Percentiles rank a stretch among this genome's conserved stretches.
These are phyloP conservation scores for Scopulariopsis brevicaulis DNA, from an alignment of 2,329 filamentous ascomycete species.

Conservation along the genomic window DNA sequence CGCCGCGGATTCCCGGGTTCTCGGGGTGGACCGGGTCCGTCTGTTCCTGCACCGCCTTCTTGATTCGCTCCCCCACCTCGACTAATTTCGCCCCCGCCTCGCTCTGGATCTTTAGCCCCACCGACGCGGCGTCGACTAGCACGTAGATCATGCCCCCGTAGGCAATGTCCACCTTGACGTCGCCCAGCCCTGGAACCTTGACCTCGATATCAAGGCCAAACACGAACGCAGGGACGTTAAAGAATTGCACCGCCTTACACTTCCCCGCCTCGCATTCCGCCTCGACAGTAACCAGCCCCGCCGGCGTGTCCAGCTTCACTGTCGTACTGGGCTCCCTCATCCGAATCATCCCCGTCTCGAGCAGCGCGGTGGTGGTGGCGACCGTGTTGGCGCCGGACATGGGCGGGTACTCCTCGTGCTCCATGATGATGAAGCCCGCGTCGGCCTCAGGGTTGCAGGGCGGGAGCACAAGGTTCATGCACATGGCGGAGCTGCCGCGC, in stretches of 20 bases:
- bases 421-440: background rate
- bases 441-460: background rate
- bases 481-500: background rate
- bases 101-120: conserved; percentile 22
- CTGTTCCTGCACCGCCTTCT: conserved; percentile 20
- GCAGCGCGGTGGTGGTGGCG: background rate
- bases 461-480: background rate
- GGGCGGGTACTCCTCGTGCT: background rate
- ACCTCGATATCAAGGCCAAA: conserved; percentile 24
- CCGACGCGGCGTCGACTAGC: conserved; percentile 16
- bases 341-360: background rate
- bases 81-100: conserved; percentile 21
- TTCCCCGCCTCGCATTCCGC: conserved; percentile 16
- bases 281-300: background rate
- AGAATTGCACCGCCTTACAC: conserved; percentile 28
- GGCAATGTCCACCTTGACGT: conserved; percentile 27
- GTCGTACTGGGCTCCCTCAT: conserved; percentile 15
- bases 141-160: conserved; percentile 18
- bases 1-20: conserved; percentile 25
- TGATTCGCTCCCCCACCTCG: conserved; percentile 28
- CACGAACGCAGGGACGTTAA: conserved; percentile 32
- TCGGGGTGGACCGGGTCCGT: conserved; percentile 28
- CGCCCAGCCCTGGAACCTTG: conserved; percentile 26
- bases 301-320: background rate
- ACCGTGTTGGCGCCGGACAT: background rate